Conservation (phyloP, 2,329 filamentous ascomycete genomes). For the Davidsoniella australis region DNA sequence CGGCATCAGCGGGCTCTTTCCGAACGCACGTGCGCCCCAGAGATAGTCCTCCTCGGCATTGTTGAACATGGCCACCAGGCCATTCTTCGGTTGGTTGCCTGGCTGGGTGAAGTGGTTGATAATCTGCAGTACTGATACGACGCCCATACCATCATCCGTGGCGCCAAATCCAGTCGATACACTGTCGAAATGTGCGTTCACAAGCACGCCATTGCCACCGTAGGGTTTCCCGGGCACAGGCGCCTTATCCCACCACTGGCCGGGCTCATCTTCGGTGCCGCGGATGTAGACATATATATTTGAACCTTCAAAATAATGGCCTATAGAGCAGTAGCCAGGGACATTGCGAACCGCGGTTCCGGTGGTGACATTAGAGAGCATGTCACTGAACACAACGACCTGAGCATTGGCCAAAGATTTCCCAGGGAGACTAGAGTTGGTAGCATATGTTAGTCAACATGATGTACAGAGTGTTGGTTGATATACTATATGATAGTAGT, state of each 20-base stretch:
- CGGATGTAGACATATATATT: slow-evolving; percentile 88
- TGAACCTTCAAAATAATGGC: slow-evolving; percentile 76
- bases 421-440: not conserved
- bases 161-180: slow-evolving; percentile 86
- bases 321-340: slow-evolving; percentile 20
- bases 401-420: slow-evolving; percentile 17
- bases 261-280: slow-evolving; percentile 55
- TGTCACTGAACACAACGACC: slow-evolving; percentile 63
- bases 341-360: slow-evolving; percentile 20
- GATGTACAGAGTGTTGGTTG: not conserved
- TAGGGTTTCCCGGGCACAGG: slow-evolving; percentile 27
- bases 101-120: slow-evolving; percentile 68
- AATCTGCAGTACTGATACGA: slow-evolving; percentile 71
- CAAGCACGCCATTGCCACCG: slow-evolving; percentile 60
- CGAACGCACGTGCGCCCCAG: slow-evolving; percentile 72
- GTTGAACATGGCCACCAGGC: slow-evolving; percentile 75
- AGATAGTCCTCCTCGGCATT: slow-evolving; percentile 91
- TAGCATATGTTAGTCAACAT: not conserved
- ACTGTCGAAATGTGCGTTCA: slow-evolving; percentile 91
- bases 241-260: slow-evolving; percentile 51
- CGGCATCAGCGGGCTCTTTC: slow-evolving; percentile 61
- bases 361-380: slow-evolving; percentile 56
- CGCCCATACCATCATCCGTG: slow-evolving; percentile 84
- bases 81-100: slow-evolving; percentile 56
- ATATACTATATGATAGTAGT: not conserved